Conservation (phyloP, 2,329 filamentous ascomycete species). For the Ophiocordyceps camponoti-saundersi region DNA sequence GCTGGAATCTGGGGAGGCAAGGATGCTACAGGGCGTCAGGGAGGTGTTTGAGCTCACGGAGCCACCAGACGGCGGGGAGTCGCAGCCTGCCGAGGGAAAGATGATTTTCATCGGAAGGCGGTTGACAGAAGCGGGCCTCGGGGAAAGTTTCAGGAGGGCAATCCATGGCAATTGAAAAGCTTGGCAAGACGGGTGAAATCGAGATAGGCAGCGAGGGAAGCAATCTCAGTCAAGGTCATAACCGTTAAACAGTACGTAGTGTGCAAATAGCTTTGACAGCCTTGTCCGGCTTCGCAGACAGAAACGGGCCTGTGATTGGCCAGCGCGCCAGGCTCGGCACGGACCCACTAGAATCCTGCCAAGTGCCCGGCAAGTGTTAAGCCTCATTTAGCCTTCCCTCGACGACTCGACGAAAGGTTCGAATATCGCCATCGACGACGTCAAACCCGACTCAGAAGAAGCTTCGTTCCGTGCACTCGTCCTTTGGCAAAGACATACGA, state of each 20-base stretch:
- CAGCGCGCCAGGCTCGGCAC: conserved; percentile 11
- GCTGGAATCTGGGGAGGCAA: conserved; percentile 44
- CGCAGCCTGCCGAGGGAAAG: conserved; percentile 27
- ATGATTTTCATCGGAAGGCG: conserved; percentile 47
- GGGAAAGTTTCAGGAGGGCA: conserved; percentile 21
- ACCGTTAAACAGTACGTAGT: background rate
- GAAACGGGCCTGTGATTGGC: conserved; percentile 10
- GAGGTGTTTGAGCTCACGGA: conserved; percentile 90
- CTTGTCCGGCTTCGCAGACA: background rate
- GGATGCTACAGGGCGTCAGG: conserved; percentile 78
- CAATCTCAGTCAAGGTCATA: background rate
- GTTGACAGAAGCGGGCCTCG: conserved; percentile 33
- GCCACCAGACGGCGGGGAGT: conserved; percentile 17
- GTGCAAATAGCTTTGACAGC: background rate
- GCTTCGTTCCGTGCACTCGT: background rate
- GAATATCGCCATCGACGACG: conserved; percentile 1
- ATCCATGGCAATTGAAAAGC: conserved; percentile 6
- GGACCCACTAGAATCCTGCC: conserved; percentile 23
- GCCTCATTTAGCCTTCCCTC: conserved; percentile 10
- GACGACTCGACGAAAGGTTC: conserved; percentile 6
- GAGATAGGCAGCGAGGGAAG: background rate
- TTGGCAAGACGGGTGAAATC: background rate
- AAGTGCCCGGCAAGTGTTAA: conserved; percentile 8
- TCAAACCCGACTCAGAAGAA: background rate
- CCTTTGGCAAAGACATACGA: background rate